These are phyloP conservation scores for Lichtheimia ramosa DNA, from an alignment of 371 early-diverging fungal species.

Conservation along the genomic window DNA sequence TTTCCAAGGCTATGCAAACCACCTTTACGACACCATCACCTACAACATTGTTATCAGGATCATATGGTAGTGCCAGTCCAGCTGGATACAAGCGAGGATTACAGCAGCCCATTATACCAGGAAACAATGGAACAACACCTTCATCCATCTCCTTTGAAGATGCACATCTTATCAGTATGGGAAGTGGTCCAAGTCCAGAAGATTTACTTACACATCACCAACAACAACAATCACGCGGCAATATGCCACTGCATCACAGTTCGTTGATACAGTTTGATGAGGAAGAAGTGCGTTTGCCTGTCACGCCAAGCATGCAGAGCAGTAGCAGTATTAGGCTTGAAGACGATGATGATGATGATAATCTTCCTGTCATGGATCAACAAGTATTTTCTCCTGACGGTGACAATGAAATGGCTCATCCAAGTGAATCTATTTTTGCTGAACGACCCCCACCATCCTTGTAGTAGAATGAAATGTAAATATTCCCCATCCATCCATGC, in stretches of 20 bases:
- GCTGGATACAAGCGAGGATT: constrained; percentile 26
- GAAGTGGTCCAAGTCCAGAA: constrained; percentile 47
- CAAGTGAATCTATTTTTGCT: constrained; percentile 43
- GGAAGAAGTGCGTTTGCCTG: constrained; percentile 8
- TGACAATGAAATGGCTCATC: constrained; percentile 59
- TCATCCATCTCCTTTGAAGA: constrained; percentile 63
- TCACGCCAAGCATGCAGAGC: background rate
- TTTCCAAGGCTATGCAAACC: constrained; percentile 54
- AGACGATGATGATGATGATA: constrained; percentile 16
- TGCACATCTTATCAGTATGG: constrained; percentile 58
- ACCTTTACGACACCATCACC: constrained; percentile 37
- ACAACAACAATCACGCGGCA: constrained; percentile 5
- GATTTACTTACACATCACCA: constrained; percentile 10
- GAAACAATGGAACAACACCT: constrained; percentile 17
- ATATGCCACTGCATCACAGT: constrained; percentile 21
- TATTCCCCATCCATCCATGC: background rate
- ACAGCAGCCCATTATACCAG: constrained; percentile 12
- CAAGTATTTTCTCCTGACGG: constrained; percentile 61
- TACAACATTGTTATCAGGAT: constrained; percentile 19
- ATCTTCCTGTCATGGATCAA: background rate
- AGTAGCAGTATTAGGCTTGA: constrained; percentile 18
- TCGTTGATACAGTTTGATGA: constrained; percentile 48
- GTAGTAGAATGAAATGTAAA: background rate
- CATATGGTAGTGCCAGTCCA: constrained; percentile 25
- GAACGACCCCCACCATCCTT: constrained; percentile 7